Base-by-base conservation (phyloP, 495 filamentous ascomycete genomes). In the Neurospora hispaniola region DNA sequence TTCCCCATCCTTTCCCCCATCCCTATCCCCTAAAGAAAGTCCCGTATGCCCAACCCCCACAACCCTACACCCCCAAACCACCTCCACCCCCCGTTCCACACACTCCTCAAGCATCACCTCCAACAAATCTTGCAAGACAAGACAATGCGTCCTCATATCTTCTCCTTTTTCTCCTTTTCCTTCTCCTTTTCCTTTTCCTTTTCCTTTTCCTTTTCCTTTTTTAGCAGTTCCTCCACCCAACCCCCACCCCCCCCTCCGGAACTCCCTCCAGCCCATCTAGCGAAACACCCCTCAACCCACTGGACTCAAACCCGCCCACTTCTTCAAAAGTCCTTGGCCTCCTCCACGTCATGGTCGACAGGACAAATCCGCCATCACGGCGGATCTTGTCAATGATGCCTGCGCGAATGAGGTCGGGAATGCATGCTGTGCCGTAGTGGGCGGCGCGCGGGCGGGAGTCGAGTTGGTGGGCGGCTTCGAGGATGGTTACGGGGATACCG, bases 371-470 rank as follows among this genome's bases (percentile, higher is more conserved):
- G 14, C 78, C 77, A 43, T 75, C 74, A 2, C 80, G 81, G 9
- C 80, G 81, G 9, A 89, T 82, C 79, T 89, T 82, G 44, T 87
- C 85, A 20, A 89, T 76, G 46, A 89, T 83, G 3, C 87, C 88
- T 4, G 88, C 87, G 69, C 88, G 84, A 31, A 78, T 73, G 54
- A 90, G 81, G 72, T 88, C 87, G 66, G 84, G 85, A 70, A 86
- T 83, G 20, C 87, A 86, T 10, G 84, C 78, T 74, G 85, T 75
- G 75, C 85, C 76, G 84, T 88, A 85, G 87, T 88, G 73, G 77
- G 88, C 73, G 77, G 88, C 71, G 68, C 88, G 87, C 8, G 88
- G 88, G 71, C 89, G 86, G 71, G 85, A 80, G 79, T 88, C 86
- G 31, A 89, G 78, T 69, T 84, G 78, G 27, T 82, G 77, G 31